phyloP scores from a whole-genome alignment of 192 early-diverging fungal genomes.

The Jimgerdemannia lactiflua region DNA sequence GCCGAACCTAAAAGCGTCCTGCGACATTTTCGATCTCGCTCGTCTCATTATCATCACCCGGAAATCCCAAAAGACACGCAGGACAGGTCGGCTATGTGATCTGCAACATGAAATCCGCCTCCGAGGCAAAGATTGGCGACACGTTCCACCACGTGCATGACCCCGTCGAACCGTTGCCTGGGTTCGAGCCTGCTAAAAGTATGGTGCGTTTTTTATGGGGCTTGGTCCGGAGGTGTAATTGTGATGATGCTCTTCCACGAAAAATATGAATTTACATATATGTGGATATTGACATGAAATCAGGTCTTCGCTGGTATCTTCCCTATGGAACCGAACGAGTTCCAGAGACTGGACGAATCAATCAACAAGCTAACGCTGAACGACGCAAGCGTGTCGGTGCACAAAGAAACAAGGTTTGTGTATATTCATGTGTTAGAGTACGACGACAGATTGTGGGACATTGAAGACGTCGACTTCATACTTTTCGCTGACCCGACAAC shows the following conservation, averaged over 20 bases:
- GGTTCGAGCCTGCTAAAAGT: slow-evolving; percentile 92
- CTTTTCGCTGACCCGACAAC: background rate
- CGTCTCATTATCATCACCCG: background rate
- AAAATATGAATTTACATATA: background rate
- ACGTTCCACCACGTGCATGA: slow-evolving; percentile 79
- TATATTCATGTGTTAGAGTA: background rate
- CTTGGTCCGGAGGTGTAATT: background rate
- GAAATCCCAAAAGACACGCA: slow-evolving; percentile 36
- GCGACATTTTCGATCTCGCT: background rate
- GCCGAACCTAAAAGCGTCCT: slow-evolving; percentile 7
- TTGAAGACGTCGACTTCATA: background rate
- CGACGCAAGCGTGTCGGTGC: slow-evolving; percentile 88
- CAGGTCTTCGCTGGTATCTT: slow-evolving; percentile 89
- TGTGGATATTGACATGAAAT: background rate
- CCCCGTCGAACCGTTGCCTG: slow-evolving; percentile 73
- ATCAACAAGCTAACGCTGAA: slow-evolving; percentile 94
- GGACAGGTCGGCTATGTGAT: slow-evolving; percentile 92
- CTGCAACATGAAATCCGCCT: slow-evolving; percentile 89
- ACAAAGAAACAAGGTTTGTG: slow-evolving; percentile 67
- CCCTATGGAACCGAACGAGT: slow-evolving; percentile 88
- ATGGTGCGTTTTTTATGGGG: slow-evolving; percentile 55
- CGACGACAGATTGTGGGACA: background rate
- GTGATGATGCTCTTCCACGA: background rate
- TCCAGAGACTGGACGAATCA: slow-evolving; percentile 84
- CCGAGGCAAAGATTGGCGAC: slow-evolving; percentile 94